Conservation (phyloP, 2,329 filamentous ascomycete genomes). For the Fusarium falciforme region DNA sequence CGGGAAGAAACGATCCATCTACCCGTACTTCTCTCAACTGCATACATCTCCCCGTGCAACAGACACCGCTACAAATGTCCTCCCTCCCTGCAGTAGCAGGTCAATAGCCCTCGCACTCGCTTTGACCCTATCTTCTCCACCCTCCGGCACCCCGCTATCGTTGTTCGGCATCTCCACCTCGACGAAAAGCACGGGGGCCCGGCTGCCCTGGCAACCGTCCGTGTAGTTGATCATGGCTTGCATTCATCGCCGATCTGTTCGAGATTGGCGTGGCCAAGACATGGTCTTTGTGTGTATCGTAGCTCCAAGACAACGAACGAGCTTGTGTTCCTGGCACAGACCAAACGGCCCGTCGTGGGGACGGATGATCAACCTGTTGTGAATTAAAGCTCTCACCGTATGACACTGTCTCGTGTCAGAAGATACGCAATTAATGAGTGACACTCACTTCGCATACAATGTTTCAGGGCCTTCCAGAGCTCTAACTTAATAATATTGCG, state of each 20-base stretch:
- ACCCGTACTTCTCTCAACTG: background rate
- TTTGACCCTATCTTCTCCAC: conserved; percentile 8
- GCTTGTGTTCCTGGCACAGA: background rate
- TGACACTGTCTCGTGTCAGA: conserved; percentile 6
- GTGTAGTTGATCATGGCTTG: background rate
- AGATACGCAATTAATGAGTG: background rate
- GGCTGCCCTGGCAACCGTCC: conserved; percentile 27
- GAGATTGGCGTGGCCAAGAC: conserved; percentile 9
- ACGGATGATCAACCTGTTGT: background rate
- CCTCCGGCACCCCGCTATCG: background rate
- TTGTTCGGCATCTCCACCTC: background rate
- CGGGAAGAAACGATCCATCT: background rate
- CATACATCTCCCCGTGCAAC: background rate
- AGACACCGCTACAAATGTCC: background rate
- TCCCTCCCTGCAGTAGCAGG: conserved; percentile 2
- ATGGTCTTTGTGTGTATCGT: conserved; percentile 3
- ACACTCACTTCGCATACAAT: background rate
- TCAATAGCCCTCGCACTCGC: conserved; percentile 6
- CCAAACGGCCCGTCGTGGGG: conserved; percentile 5
- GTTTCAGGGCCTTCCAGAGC: conserved; percentile 1
- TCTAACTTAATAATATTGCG: conserved; percentile 24
- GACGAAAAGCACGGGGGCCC: conserved; percentile 4
- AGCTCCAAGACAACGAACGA: conserved; percentile 19
- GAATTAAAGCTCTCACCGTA: background rate
- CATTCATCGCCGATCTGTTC: conserved; percentile 15